Evolutionary conservation across 805 yeast species (phyloP).

Genomic region (Candida schatavii): DNA sequence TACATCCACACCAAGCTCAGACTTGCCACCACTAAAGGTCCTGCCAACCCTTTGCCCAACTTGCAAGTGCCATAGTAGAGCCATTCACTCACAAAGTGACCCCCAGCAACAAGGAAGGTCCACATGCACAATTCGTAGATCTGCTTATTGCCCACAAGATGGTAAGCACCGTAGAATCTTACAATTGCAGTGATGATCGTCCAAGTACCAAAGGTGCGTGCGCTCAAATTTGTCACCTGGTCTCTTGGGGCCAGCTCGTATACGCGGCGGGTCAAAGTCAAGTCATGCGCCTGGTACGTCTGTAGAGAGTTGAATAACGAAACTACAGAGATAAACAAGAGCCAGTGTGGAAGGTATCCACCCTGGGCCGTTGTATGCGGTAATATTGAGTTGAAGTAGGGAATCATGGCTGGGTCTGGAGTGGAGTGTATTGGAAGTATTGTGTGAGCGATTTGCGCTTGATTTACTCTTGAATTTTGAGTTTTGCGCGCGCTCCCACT

Average conservation of each 20-base stretch:
- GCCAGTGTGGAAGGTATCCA: conserved; percentile 37
- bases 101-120: conserved; percentile 77
- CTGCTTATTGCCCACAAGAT: conserved; percentile 57
- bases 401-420: conserved; percentile 12
- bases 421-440: too few relatives aligned
- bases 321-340: conserved; percentile 68
- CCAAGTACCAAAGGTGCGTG: conserved; percentile 99
- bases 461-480: too few relatives aligned
- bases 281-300: conserved; percentile 68
- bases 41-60: conserved; percentile 83
- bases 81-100: conserved; percentile 86
- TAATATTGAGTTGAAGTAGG: conserved; percentile 13
- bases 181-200: conserved; percentile 82
- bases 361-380: conserved; percentile 20
- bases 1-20: conserved; percentile 78
- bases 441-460: too few relatives aligned
- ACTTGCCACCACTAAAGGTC: conserved; percentile 80
- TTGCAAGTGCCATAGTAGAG: conserved; percentile 72
- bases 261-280: conserved; percentile 73
- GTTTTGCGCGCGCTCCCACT: too few relatives aligned
- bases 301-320: conserved; percentile 88
- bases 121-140: conserved; percentile 77
- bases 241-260: conserved; percentile 56
- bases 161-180: conserved; percentile 83
- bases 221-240: conserved; percentile 57